These are phyloP conservation scores for Brassica cretica DNA, from an alignment of 345 rosid species.

Conservation along the genomic window DNA sequence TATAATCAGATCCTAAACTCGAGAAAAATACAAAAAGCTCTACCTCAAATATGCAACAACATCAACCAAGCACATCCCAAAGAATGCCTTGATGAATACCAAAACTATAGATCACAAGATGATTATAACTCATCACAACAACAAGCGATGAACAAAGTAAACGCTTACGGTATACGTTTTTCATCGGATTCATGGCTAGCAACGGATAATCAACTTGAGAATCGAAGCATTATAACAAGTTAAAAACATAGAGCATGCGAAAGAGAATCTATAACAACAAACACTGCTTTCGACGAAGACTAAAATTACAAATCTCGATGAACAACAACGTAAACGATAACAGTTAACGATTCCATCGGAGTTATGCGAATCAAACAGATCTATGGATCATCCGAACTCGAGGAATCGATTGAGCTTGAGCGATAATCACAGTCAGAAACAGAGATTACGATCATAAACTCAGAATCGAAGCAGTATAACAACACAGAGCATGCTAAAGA, in stretches of 20 bases:
- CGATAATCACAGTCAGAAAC: too few relatives aligned
- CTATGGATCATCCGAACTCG: too few relatives aligned
- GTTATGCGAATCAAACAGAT: too few relatives aligned
- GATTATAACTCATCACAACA: not conserved
- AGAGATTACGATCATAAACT: too few relatives aligned
- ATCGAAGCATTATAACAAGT: not conserved
- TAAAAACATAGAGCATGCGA: too few relatives aligned
- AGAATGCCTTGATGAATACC: not conserved
- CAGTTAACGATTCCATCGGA: too few relatives aligned
- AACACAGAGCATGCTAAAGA: too few relatives aligned
- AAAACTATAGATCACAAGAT: not conserved
- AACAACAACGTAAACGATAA: too few relatives aligned
- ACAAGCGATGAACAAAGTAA: not conserved
- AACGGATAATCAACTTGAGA: not conserved
- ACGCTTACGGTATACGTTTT: not conserved
- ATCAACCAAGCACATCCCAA: not conserved
- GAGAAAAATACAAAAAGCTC: not conserved
- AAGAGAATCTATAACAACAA: too few relatives aligned
- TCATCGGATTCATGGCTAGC: not conserved
- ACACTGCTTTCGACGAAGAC: too few relatives aligned
- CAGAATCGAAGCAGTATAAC: not conserved
- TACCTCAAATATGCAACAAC: not conserved
- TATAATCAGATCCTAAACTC: not conserved
- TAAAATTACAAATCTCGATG: too few relatives aligned
- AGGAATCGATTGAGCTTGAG: too few relatives aligned